Evolutionary conservation across 2,329 filamentous ascomycete genomes (phyloP).

Genomic region (Trichoderma breve): DNA sequence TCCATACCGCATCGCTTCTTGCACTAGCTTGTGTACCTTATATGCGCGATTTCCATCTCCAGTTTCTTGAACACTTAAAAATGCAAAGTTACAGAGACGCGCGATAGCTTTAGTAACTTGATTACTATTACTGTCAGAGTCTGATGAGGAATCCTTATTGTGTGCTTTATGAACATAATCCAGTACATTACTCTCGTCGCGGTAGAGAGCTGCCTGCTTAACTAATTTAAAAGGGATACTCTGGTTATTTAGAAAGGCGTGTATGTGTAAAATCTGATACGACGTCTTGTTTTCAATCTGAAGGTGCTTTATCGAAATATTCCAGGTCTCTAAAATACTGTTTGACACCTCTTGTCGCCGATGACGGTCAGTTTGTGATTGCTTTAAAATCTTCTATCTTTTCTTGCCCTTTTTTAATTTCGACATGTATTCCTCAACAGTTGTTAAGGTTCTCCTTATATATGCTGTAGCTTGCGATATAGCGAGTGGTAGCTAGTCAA

Average conservation of each 20-base stretch:
- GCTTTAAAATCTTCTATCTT: slow-evolving; percentile 27
- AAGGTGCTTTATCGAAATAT: slow-evolving; percentile 33
- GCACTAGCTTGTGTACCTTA: neutral
- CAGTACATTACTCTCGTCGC: too few species aligned
- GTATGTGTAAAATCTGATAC: slow-evolving; percentile 30
- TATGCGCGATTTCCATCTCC: neutral
- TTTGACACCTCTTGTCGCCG: slow-evolving; percentile 30
- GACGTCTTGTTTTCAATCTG: slow-evolving; percentile 24
- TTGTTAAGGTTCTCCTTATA: slow-evolving; percentile 29
- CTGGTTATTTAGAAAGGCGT: slow-evolving; percentile 35
- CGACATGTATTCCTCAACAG: slow-evolving; percentile 28
- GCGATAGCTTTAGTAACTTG: neutral
- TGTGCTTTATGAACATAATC: neutral
- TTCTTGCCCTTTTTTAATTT: slow-evolving; percentile 25
- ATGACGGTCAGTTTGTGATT: slow-evolving; percentile 29
- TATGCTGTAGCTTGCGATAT: slow-evolving; percentile 34
- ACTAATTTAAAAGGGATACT: slow-evolving; percentile 32
- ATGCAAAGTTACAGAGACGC: neutral
- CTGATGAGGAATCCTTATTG: neutral
- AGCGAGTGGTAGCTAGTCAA: too few species aligned
- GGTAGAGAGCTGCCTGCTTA: neutral
- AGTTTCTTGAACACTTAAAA: neutral
- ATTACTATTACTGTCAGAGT: neutral
- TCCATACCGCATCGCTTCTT: neutral
- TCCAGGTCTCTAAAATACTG: slow-evolving; percentile 36